Conservation (phyloP, 331 rosid genomes). For the Cydonia oblonga region DNA sequence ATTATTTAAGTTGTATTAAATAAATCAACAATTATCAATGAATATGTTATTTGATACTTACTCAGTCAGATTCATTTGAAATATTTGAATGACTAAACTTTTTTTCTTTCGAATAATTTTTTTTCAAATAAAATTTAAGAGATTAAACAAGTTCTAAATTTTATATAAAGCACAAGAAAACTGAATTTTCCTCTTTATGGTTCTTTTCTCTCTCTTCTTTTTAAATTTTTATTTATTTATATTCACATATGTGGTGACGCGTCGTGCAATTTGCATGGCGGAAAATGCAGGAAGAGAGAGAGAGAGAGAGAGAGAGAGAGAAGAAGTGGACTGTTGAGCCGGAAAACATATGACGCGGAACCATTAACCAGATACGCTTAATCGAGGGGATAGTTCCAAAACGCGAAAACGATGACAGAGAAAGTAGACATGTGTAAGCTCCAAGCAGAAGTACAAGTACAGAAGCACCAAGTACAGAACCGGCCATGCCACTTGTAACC, state of each 20-base stretch:
- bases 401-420: slow-evolving; percentile 9
- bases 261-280: not conserved
- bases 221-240: not conserved
- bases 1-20: no score
- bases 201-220: not conserved
- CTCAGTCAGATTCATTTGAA: no score
- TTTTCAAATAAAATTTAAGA: no score
- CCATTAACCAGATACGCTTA: not conserved
- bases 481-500: not conserved
- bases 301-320: not conserved
- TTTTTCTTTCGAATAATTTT: no score
- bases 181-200: not conserved
- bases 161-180: no score
- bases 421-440: slow-evolving; percentile 16
- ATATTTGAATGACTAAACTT: no score
- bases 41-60: no score
- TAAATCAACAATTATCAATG: no score
- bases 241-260: not conserved
- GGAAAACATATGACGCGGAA: not conserved
- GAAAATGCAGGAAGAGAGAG: not conserved
- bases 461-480: not conserved
- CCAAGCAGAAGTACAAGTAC: not conserved
- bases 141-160: no score
- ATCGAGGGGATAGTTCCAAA: not conserved
- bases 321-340: not conserved